phyloP scores from a whole-genome alignment of 306 rosid genomes.

The Abrus precatorius region DNA sequence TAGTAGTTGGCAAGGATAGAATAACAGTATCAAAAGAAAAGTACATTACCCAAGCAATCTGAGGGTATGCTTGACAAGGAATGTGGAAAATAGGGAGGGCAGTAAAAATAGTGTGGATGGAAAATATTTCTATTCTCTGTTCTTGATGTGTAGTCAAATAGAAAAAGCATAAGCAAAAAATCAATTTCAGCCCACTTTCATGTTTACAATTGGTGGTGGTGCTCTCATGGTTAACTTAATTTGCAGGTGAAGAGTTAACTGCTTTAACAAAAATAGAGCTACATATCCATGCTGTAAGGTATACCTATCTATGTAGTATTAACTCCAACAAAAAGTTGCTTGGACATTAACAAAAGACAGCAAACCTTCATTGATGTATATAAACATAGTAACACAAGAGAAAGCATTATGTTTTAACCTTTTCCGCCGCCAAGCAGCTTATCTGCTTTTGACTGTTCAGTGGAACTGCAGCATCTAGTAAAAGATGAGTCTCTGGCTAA shows the following conservation, averaged over 20 bases:
- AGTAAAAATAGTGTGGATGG: constrained; percentile 32
- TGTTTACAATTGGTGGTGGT: constrained; percentile 26
- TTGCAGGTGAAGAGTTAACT: constrained; percentile 36
- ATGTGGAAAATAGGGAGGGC: constrained; percentile 6
- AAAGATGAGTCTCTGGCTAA: constrained; percentile 63
- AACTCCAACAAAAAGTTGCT: constrained; percentile 36
- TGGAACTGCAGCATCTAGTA: constrained; percentile 53
- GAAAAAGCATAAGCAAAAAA: constrained; percentile 17
- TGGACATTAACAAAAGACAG: constrained; percentile 24
- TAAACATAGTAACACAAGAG: constrained; percentile 32
- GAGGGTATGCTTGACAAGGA: constrained; percentile 38
- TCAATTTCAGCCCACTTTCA: constrained; percentile 23
- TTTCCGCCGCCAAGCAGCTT: constrained; percentile 85
- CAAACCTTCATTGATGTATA: constrained; percentile 14
- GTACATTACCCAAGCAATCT: constrained; percentile 19
- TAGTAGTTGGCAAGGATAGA: not conserved
- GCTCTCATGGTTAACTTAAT: constrained; percentile 33
- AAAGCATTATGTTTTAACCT: constrained; percentile 61
- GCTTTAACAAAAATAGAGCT: constrained; percentile 29
- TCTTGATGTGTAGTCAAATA: not conserved
- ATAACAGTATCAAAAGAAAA: constrained; percentile 20
- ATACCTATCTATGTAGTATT: not conserved
- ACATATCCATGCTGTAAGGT: constrained; percentile 27
- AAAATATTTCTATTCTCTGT: not conserved
- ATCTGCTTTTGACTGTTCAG: constrained; percentile 74